Evolutionary conservation across 768 basidiomycete genomes (phyloP).

Genomic region (Baorangia bicolor): DNA sequence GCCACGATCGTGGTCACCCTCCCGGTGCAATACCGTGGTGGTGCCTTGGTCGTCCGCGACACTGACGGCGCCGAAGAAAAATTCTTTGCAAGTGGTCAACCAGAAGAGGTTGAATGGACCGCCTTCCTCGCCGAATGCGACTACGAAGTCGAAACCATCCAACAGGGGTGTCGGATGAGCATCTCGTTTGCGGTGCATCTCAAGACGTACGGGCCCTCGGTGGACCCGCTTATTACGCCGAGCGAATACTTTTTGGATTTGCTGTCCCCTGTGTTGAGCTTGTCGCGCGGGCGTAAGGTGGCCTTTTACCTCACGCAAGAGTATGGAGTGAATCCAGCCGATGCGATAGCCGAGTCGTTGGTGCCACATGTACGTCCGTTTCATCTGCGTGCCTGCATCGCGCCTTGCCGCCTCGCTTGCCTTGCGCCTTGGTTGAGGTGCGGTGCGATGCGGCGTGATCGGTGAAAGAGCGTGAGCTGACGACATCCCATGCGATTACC

Average conservation of each 20-base stretch:
- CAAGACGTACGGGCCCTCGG: conserved; percentile 61
- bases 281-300: conserved; percentile 67
- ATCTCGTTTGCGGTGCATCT: conserved; percentile 73
- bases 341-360: conserved; percentile 64
- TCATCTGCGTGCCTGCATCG: conserved; percentile 9
- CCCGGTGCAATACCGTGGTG: conserved; percentile 73
- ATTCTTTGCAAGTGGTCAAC: conserved; percentile 61
- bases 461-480: conserved; percentile 15
- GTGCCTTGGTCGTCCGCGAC: conserved; percentile 58
- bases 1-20: conserved; percentile 75
- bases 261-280: conserved; percentile 68
- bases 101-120: conserved; percentile 73
- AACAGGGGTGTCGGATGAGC: conserved; percentile 66
- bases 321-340: conserved; percentile 69
- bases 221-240: conserved; percentile 67
- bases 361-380: conserved; percentile 60
- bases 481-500: background rate
- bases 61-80: conserved; percentile 56
- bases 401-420: background rate
- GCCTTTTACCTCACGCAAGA: conserved; percentile 71
- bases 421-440: conserved; percentile 6
- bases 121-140: conserved; percentile 76
- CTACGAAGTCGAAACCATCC: conserved; percentile 68
- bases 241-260: conserved; percentile 74
- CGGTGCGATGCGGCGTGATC: conserved; percentile 4